Evolutionary conservation across 164 flowering plant species (phyloP), one percentile per base, ranked within the genome.

Genomic region (Echeveria elegans): DNA sequence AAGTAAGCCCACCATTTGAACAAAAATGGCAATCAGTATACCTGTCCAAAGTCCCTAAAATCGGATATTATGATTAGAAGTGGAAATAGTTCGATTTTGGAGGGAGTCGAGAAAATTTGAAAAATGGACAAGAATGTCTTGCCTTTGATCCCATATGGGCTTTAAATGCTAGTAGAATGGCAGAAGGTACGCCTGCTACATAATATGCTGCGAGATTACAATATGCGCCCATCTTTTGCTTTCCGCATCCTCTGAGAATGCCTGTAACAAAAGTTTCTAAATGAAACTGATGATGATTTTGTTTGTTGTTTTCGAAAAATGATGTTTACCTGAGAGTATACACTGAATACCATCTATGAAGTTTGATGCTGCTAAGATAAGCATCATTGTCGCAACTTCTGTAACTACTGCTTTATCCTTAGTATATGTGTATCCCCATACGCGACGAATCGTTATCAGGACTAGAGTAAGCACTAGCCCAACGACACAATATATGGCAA

Each of bases 371-470:
- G 64, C 70, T 18, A 79, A 5, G 23, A 78, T 29, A 15, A 78
- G 80, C 62, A 70, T 65, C 75, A 81, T 63, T 5, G n/a, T 61
- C 7, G 73, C 32, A 1, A 77, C 72, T 62, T 70, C 74, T 2
- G 72, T 43, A 34, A 78, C 73, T 1, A 81, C 79, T 45, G 74
- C 75, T 32, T 64, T 66, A 18, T 73, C 76, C 12, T 76, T 79
- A 78, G 75, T 82, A 38, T 64, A 82, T 5, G 64, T 62, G 71
- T 74, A 63, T 38, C 81, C 86, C 68, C 71, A 72, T 12, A 65
- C 40, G 30, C 70, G 8, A 4, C 82, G 77, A 28, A 69, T 26
- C 32, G 34, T 32, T 52, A 78, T 69, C 52, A 76, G 53, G 43
- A 24, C 14, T 1, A 38, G 11, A 41, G 76, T 63, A 5, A 77